phyloP scores from a whole-genome alignment of 805 yeast genomes.

The Cyberlindnera xishuangbannaensis region DNA sequence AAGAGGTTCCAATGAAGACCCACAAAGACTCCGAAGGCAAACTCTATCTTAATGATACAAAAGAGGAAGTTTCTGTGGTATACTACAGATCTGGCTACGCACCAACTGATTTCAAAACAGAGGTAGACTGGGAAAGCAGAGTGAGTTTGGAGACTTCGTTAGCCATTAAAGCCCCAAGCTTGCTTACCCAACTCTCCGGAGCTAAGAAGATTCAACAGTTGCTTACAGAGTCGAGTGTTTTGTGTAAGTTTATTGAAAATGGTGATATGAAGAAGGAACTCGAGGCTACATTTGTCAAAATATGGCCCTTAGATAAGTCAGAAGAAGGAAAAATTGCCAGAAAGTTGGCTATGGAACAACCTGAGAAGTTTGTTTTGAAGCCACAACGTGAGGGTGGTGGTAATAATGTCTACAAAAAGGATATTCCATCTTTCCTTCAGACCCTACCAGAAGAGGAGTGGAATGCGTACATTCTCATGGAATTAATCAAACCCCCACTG shows the following conservation, averaged over 20 bases:
- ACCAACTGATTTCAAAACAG: constrained; percentile 68
- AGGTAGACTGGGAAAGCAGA: constrained; percentile 74
- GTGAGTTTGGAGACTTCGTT: constrained; percentile 60
- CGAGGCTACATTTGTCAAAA: constrained; percentile 68
- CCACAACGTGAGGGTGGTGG: constrained; percentile 99
- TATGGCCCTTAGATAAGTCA: constrained; percentile 79
- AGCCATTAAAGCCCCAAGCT: constrained; percentile 89
- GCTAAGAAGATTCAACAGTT: constrained; percentile 92
- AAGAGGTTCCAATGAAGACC: constrained; percentile 44
- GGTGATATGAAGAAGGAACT: constrained; percentile 14
- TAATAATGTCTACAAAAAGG: constrained; percentile 81
- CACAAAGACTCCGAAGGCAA: constrained; percentile 35
- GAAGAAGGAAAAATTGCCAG: constrained; percentile 57
- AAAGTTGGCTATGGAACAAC: constrained; percentile 57
- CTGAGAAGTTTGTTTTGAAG: constrained; percentile 76
- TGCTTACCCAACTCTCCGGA: constrained; percentile 86
- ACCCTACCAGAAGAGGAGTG: constrained; percentile 62
- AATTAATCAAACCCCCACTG: constrained; percentile 74
- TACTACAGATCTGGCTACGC: constrained; percentile 89
- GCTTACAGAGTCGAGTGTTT: constrained; percentile 48
- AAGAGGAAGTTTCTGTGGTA: constrained; percentile 77
- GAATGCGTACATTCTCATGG: constrained; percentile 93
- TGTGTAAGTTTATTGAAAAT: constrained; percentile 42
- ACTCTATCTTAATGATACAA: constrained; percentile 46
- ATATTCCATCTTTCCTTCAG: constrained; percentile 70